These are phyloP conservation scores for Floccularia luteovirens DNA, from an alignment of 768 basidiomycete genomes.

Conservation along the genomic window DNA sequence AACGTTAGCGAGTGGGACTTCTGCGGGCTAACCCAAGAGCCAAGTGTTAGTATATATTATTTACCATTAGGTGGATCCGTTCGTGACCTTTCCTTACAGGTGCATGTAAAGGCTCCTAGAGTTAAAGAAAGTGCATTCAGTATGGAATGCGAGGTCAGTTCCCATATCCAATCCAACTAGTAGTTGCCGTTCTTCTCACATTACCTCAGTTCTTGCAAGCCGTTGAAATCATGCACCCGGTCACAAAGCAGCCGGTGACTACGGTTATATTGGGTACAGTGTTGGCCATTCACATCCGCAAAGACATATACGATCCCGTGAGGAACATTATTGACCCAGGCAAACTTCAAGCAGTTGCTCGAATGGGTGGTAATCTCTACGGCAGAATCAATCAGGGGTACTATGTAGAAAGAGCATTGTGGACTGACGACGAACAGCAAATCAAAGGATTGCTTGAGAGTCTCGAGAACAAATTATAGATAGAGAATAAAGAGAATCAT, in stretches of 20 bases:
- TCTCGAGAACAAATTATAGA: no score
- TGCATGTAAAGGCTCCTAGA: constrained; percentile 41
- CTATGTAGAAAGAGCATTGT: constrained; percentile 50
- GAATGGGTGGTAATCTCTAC: constrained; percentile 50
- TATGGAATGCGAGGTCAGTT: constrained; percentile 48
- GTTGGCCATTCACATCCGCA: constrained; percentile 51
- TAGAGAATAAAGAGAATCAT: no score
- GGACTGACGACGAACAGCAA: constrained; percentile 31
- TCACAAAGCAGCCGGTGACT: constrained; percentile 20
- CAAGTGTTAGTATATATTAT: constrained; percentile 38
- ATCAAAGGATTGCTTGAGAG: no score
- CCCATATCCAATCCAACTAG: neutral
- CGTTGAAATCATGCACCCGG: constrained; percentile 32
- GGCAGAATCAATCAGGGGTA: constrained; percentile 33
- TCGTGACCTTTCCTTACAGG: no score
- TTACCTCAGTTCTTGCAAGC: constrained; percentile 30
- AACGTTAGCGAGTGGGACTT: constrained; percentile 53
- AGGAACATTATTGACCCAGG: constrained; percentile 36
- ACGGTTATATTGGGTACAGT: constrained; percentile 45
- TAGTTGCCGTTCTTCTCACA: constrained; percentile 15
- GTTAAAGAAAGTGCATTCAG: constrained; percentile 60
- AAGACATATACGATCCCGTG: constrained; percentile 29
- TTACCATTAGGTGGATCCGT: no score
- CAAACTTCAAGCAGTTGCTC: constrained; percentile 37
- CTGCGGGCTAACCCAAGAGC: constrained; percentile 50